Evolutionary conservation across 345 rosid species (phyloP), one percentile per base, ranked within the genome.

Genomic region (Eucalyptus sideroxylon): DNA sequence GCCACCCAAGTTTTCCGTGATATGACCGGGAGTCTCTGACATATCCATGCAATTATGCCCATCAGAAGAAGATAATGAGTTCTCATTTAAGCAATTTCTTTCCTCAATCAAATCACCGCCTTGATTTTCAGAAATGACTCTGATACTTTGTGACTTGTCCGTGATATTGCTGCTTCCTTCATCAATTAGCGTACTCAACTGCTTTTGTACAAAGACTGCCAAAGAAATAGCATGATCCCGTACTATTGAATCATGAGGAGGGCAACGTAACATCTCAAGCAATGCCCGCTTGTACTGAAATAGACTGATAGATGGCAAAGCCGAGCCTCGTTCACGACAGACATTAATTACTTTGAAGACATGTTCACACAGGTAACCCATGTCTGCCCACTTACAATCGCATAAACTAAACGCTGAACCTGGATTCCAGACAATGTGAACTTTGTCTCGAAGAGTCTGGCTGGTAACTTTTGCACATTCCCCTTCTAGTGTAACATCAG

Each of bases 321-420:
- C 86, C 86, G 89, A 88, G 14, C 95, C 94, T 90, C 92, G 94
- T 19, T 92, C 89, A 34, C 89, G 90, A 88, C 53, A 93, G 45
- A 94, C 50, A 83, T 93, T 94, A 40, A 92, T 93, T 86, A 95
- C 95, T 90, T 97, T 98, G 86, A 95, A 86, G 65, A 97, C 93
- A 88, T 98, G 99, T 95, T 97, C 95, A 62, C 99, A 97, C 31
- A 95, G 92, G 91, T 96, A 91, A 86, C 99, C 99, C 93, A 91
- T 94, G 90, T 93, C 96, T 53, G 99, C 97, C 98, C 96, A 96
- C 89, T 90, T 83, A 91, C 99, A 97, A 93, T 94, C 93, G 90
- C 99, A 98, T 72, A 96, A 53, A 88, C 96, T 93, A 90, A 94
- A 94, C 90, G 94, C 96, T 51, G 99, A 97, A 56, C 98, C 97